Evolutionary conservation across 1,139 yeast species (phyloP).

Genomic region (Nakaseomyces sp.): DNA sequence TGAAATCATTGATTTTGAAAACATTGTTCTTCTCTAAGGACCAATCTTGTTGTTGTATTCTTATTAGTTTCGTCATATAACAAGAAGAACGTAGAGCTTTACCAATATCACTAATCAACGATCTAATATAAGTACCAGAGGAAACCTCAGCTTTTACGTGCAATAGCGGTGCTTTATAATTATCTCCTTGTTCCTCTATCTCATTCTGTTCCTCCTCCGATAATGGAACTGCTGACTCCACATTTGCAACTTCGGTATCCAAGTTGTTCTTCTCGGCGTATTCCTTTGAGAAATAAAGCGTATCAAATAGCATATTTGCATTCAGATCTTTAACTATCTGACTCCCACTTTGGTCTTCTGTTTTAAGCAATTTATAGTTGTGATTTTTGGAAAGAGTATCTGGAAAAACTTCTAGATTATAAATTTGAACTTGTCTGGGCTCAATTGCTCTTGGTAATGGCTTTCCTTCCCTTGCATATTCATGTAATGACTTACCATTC

Average conservation of each 20-base stretch:
- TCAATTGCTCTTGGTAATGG: constrained; percentile 79
- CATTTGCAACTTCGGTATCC: constrained; percentile 32
- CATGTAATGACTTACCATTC: constrained; percentile 90
- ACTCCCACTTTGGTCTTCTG: constrained; percentile 34
- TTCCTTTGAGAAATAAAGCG: constrained; percentile 50
- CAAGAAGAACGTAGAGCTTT: constrained; percentile 73
- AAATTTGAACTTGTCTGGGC: constrained; percentile 60
- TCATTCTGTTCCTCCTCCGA: constrained; percentile 27
- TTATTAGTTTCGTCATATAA: constrained; percentile 76
- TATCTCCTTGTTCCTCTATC: constrained; percentile 24
- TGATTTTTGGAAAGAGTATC: constrained; percentile 53
- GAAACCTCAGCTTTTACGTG: constrained; percentile 75
- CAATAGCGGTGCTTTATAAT: constrained; percentile 50
- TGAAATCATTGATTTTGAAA: constrained; percentile 58
- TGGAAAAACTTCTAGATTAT: constrained; percentile 41
- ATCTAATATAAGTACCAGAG: constrained; percentile 91
- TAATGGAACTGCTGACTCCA: constrained; percentile 32
- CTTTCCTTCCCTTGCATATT: constrained; percentile 82
- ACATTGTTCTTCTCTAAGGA: constrained; percentile 56
- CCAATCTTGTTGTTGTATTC: constrained; percentile 80
- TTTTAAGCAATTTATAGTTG: constrained; percentile 41
- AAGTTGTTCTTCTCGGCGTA: constrained; percentile 38
- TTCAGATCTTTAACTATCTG: constrained; percentile 43
- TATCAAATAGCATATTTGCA: constrained; percentile 57
- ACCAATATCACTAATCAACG: constrained; percentile 83